Conservation (phyloP, 768 basidiomycete species). For the Leucosporidium scottii region DNA sequence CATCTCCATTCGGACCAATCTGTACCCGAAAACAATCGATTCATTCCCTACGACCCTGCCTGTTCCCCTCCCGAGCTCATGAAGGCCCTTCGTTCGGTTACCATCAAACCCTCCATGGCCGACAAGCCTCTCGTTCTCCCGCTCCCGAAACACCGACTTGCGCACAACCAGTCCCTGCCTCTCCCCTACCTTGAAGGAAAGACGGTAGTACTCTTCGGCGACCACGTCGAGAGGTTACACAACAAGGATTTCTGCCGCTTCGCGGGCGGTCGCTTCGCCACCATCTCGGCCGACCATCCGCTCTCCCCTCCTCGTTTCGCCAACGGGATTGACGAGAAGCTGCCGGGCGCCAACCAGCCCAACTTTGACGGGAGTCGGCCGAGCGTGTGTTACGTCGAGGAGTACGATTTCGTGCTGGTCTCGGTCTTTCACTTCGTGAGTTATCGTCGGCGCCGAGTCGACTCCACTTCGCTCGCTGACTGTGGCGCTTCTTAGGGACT, state of each 20-base stretch:
- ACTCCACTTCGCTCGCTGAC: too few species aligned
- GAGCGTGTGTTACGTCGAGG: constrained; percentile 22
- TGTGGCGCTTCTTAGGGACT: constrained; percentile 1
- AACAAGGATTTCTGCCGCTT: constrained; percentile 27
- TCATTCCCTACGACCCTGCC: constrained; percentile 15
- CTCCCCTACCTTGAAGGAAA: constrained; percentile 25
- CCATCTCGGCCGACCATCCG: constrained; percentile 21
- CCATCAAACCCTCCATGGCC: neutral
- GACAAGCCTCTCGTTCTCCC: constrained; percentile 1
- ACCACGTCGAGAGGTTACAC: constrained; percentile 31
- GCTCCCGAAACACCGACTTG: neutral
- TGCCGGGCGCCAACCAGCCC: neutral
- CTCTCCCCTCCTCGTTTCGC: constrained; percentile 30
- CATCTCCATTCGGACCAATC: neutral
- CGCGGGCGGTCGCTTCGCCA: constrained; percentile 23
- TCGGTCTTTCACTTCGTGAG: constrained; percentile 23
- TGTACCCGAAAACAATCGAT: constrained; percentile 12
- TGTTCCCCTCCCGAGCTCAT: constrained; percentile 22
- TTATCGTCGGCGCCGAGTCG: too few species aligned
- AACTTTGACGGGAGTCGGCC: constrained; percentile 16
- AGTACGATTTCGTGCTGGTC: constrained; percentile 25
- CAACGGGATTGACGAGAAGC: constrained; percentile 33
- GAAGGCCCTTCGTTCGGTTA: constrained; percentile 14
- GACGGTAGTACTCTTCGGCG: constrained; percentile 31
- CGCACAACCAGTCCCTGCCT: neutral